Base-by-base conservation (phyloP, 2,329 filamentous ascomycete genomes). In the Sporothrix sp. region DNA sequence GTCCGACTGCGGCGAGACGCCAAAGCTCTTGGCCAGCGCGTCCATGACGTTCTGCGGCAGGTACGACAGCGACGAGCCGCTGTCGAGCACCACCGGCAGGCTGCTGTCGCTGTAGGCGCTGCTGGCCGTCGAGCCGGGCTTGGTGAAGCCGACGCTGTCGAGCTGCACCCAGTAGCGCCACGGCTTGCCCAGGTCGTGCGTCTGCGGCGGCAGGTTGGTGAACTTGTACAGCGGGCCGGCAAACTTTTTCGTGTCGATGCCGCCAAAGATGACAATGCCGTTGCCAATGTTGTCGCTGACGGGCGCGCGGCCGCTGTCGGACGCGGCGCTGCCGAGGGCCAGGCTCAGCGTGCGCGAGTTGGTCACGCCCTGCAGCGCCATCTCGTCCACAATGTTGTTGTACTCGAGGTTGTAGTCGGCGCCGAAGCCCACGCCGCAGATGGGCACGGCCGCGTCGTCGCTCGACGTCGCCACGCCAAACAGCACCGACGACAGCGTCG, bases 361-460 rank as follows among this genome's bases (percentile, higher is more conserved):
- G 47, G 79, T 82, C 46, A 75, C 56, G 7, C 71, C 71, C 54
- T 74, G 72, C 9, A 67, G 58, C 16, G 57, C 62, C 37, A 75
- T 62, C 58, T 71, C 63, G 59, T 75, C 72, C 53, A 75, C 57
- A 28, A 75, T 64, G 59, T 70, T 74, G 54, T 63, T 63, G 59
- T 75, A 75, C 9, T 58, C 57, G 11, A 66, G 66, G 49, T 52
- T 54, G 48, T 18, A 52, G 39, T 40, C 42, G 50, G 68, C 70
- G 5, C 76, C 69, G 61, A 84, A 85, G 28, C 85, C 85, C 38
- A 90, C 80, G 28, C 86, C 86, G 16, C 89, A 66, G 38, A 90
- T 85, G 28, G 71, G 70, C 11, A 70, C 63, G 45, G 69, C 69
- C 49, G 72, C 67, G 53, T 73, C 67, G 16, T 62, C 50, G 5